These are phyloP conservation scores for Suillus variegatus DNA, from an alignment of 768 basidiomycete genomes.

Conservation along the genomic window DNA sequence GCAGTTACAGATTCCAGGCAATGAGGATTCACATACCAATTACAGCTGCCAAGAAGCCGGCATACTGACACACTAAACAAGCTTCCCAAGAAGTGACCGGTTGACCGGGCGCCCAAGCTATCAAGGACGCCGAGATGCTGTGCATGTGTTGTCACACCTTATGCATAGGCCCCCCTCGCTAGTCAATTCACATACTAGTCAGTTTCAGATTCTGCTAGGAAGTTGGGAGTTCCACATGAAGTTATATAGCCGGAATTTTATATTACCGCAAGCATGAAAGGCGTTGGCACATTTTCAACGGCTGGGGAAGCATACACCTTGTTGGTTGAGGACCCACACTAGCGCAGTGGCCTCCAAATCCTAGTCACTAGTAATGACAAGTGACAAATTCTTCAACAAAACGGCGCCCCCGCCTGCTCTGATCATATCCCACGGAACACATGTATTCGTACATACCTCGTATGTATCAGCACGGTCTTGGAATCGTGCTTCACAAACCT, in stretches of 20 bases:
- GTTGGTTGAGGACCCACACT: slow-evolving; percentile 43
- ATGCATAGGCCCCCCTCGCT: too few species aligned
- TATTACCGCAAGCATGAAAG: slow-evolving; percentile 14
- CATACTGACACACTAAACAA: slow-evolving; percentile 1
- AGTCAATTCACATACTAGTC: too few species aligned
- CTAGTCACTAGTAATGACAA: slow-evolving; percentile 19
- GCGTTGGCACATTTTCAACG: not conserved
- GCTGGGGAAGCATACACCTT: slow-evolving; percentile 34
- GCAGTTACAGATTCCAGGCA: not conserved
- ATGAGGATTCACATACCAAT: not conserved
- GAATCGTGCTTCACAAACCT: not conserved
- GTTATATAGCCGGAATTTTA: slow-evolving; percentile 51
- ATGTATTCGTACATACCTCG: not conserved
- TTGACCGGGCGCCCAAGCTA: not conserved
- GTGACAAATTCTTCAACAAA: slow-evolving; percentile 48
- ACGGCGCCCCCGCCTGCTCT: slow-evolving; percentile 3
- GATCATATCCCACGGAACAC: slow-evolving; percentile 10
- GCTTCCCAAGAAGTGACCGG: not conserved
- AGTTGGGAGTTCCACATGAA: slow-evolving; percentile 31
- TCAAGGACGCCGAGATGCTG: not conserved
- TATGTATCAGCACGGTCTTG: not conserved
- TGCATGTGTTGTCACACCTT: too few species aligned
- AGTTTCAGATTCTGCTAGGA: too few species aligned
- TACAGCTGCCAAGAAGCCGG: not conserved
- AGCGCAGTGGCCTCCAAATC: slow-evolving; percentile 40